Base-by-base conservation (phyloP, 768 basidiomycete species). In the Russula virescens region DNA sequence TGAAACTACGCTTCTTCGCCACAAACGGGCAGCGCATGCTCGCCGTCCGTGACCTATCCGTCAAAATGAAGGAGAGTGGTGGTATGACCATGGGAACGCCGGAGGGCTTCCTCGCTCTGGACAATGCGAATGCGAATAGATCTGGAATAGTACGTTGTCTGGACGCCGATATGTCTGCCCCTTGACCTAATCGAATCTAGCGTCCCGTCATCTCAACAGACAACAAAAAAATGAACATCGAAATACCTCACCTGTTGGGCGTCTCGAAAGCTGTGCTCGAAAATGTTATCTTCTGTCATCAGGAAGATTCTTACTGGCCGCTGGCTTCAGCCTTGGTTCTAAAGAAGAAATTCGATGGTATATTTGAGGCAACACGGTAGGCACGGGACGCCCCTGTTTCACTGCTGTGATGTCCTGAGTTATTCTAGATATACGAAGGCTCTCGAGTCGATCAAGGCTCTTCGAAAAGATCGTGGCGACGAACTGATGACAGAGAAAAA, bases 301-400 rank as follows among this genome's bases (percentile, higher is more conserved):
- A 99, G 75, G 97, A 99, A 70, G 97, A 99, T 57, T 95, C 94
- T 0, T 98, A 92, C 69, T 99, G 97, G 97, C 97, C 97, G 0
- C 80, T 99, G 25, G 81, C 94, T 0, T 96, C 98, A 68, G 91
- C 96, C 2, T 77, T 91, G 14, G 82, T 85, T 0, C 75, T 99
- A 42, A 99, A 99, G 81, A 98, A 98, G 81, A 98, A 98, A 73
- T 99, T 99, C 65, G 97, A 99, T 69, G 97, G 98, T 69, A 99
- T 99, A 60, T 98, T 99, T 69, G 97, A 99, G 74, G 97, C 97
- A 4, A 98, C 95, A 21, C 89, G 89, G 94, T 91, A 54, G 35
- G 78, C 70, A 1, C 5, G 26, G 26, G 6, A 51, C 11, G n/a
- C 25, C 21, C 9, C 49, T 55, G 25, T 38, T 35, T 42, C 38